Evolutionary conservation across 306 rosid species (phyloP), one percentile per base, ranked within the genome.

Genomic region (Quercus aquifolioides): DNA sequence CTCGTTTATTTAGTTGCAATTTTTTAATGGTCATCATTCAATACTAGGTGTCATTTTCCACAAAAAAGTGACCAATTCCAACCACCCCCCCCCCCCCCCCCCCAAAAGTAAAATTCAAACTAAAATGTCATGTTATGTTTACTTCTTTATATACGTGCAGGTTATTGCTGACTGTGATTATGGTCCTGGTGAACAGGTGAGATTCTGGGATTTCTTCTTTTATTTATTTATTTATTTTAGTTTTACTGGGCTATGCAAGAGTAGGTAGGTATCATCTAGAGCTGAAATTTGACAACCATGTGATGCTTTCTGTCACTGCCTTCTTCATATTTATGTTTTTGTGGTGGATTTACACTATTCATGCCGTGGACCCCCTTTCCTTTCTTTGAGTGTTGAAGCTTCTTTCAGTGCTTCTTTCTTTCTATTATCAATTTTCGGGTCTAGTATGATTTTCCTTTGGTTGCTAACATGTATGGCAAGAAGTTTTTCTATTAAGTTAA

Each of bases 181-280:
- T 94, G 71, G 77, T 65, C 88, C 89, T 35, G 93, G 93, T 74
- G 97, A 94, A 57, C 85, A 94, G 93, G 98, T 91, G 38, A 80
- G 87, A 56, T 65, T 68, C 10, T 74, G 41, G 25, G 26, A 75
- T 49, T 55, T 26, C 46, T 83, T 79, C 28, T 11, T 46, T 85
- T 6, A 4, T 56, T 9, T 33, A 5, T 38, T 38, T 7, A 8
- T 38, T 38, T 38, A 2, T 38, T 38, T 38, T 38, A 38, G 46
- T 35, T 67, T 67, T 38, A 21, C 19, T 67, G 52, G 13, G 35
- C 17, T 67, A 33, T 67, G 12, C n/a, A 67, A 67, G 72, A 67
- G 52, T 67, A 33, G 26, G 26, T 33, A n/a, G 19, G 17, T 2
- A 19, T 19, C 72, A 67, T 67, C 72, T 35, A 67, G 52, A 4